Evolutionary conservation across 2,329 filamentous ascomycete species (phyloP), one percentile per base, ranked within the genome.

Genomic region (Scytalidium sp.): DNA sequence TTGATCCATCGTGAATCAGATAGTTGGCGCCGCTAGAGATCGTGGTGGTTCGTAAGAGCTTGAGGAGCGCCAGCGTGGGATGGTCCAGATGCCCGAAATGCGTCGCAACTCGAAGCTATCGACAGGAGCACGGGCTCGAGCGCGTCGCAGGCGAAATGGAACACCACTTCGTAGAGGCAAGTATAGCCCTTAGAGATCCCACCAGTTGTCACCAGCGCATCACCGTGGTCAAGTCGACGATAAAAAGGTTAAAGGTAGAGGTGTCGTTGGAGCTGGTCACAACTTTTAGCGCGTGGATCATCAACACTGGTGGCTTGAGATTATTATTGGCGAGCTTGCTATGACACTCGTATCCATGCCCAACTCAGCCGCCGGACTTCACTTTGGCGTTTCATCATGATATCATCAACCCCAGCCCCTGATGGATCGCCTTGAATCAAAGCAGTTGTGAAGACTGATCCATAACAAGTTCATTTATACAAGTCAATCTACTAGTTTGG

Each of bases 1-100:
- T 75, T 85, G 73, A 72, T 81, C 78, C 79, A 82, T 80, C 62
- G 60, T 64, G 60, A 60, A 47, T 54, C 52, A 50, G 42, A 47
- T 32, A 47, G 42, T 44, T 36, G 27, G 49, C 46, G 47, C 27
- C 45, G 25, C 49, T 46, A 27, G 17, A 48, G 43, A 41, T 39
- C 41, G 23, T 25, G 43, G 27, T 22, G 49, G 41, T 20, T 47
- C 40, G 21, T 25, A 41, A 19, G 13, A 47, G 43, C 41, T 36
- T 45, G 22, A 49, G 46, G 36, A 32, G 43, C 21, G 47, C 45
- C 45, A 36, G 32, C 32, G 46, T 41, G 36, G 36, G 47, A 43
- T 45, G 42, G 32, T 50, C 41, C 39, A 41, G 40, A 41, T 22
- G 47, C 40, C 22, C 29, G 36, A 44, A 44, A 46, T 39, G 41